phyloP scores from a whole-genome alignment of 768 basidiomycete species.

The Psilocybe tampanensis region DNA sequence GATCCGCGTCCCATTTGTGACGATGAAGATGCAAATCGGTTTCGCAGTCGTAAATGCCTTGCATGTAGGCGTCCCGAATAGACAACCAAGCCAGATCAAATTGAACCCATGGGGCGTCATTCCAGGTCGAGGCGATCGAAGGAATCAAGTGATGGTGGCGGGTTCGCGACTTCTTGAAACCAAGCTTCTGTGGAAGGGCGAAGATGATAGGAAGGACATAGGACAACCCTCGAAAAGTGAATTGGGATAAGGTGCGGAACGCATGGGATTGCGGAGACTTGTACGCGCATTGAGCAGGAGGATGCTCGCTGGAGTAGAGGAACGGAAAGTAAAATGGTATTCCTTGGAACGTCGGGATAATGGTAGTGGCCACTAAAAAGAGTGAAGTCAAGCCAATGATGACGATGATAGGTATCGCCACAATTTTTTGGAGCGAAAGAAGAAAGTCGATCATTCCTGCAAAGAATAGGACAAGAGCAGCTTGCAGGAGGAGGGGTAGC shows the following conservation, averaged over 20 bases:
- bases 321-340: constrained; percentile 7
- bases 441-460: constrained; percentile 18
- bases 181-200: background rate
- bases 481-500: constrained; percentile 17
- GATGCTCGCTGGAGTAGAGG: background rate
- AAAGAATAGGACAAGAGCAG: constrained; percentile 17
- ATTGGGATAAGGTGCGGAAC: constrained; percentile 7
- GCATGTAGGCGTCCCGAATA: constrained; percentile 2
- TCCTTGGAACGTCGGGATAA: constrained; percentile 15
- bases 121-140: background rate
- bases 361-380: constrained; percentile 14
- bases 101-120: background rate
- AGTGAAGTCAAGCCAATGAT: constrained; percentile 10
- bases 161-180: background rate
- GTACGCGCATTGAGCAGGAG: constrained; percentile 17
- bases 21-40: background rate
- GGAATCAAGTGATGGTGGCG: background rate
- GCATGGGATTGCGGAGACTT: constrained; percentile 19
- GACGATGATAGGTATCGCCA: constrained; percentile 11
- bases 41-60: background rate
- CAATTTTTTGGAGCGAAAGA: constrained; percentile 1
- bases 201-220: background rate
- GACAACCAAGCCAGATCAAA: background rate
- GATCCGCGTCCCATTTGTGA: background rate
- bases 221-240: background rate